phyloP scores from a whole-genome alignment of 2,329 filamentous ascomycete genomes.

The Diaporthe vexans region DNA sequence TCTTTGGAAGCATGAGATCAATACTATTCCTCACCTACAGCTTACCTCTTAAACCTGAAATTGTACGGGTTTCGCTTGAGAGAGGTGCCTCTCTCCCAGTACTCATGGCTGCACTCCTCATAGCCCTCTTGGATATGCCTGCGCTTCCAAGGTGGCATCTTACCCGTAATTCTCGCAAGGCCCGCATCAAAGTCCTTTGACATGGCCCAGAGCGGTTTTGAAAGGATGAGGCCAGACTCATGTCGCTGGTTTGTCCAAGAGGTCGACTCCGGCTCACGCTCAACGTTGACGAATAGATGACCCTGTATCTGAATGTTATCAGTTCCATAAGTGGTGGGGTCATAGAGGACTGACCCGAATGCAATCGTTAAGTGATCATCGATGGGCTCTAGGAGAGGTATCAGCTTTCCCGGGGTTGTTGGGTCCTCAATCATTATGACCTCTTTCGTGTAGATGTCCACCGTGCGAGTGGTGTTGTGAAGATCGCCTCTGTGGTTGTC shows the following conservation, averaged over 20 bases:
- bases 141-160: not conserved
- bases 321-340: not conserved
- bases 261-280: not conserved
- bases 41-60: not conserved
- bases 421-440: not conserved
- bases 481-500: not conserved
- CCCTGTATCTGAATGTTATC: conserved; percentile 2
- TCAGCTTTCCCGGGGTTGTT: not conserved
- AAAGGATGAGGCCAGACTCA: not conserved
- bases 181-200: not conserved
- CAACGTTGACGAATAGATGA: not conserved
- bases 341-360: not conserved
- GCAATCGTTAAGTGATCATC: not conserved
- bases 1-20: no score
- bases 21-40: not conserved
- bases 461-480: not conserved
- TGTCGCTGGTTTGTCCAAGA: not conserved
- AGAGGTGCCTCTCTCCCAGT: not conserved
- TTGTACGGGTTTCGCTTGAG: not conserved
- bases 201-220: not conserved
- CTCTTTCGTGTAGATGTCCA: not conserved
- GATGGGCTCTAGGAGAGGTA: not conserved
- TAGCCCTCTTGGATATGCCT: not conserved
- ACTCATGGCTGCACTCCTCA: not conserved
- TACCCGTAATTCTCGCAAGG: not conserved